phyloP scores from a whole-genome alignment of 805 yeast genomes.

The Alloascoidea hylecoeti region DNA sequence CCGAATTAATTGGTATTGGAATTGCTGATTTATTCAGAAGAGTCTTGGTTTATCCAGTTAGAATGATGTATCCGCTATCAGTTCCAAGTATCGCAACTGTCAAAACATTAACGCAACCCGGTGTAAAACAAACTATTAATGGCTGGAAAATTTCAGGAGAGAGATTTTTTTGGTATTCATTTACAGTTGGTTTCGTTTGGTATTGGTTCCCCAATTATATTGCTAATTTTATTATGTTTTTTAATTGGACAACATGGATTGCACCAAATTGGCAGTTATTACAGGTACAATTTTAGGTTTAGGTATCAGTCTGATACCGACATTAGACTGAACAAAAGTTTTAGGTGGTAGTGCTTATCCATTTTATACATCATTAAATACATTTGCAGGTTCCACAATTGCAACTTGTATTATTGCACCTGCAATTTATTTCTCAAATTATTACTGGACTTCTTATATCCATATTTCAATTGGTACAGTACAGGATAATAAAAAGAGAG shows the following conservation, averaged over 20 bases:
- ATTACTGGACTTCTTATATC: conserved; percentile 26
- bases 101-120: conserved; percentile 22
- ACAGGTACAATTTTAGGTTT: conserved; percentile 28
- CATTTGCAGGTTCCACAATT: conserved; percentile 21
- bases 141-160: conserved; percentile 22
- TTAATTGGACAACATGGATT: conserved; percentile 37
- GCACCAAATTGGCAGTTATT: conserved; percentile 26
- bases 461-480: conserved; percentile 34
- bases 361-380: conserved; percentile 15
- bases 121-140: conserved; percentile 16
- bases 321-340: conserved; percentile 18
- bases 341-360: conserved; percentile 14
- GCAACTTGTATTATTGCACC: conserved; percentile 24
- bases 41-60: conserved; percentile 8
- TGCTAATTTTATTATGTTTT: conserved; percentile 25
- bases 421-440: conserved; percentile 29
- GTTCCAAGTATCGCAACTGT: conserved; percentile 26
- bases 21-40: conserved; percentile 16
- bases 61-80: conserved; percentile 22
- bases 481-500: conserved; percentile 34
- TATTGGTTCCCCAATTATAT: conserved; percentile 32
- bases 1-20: conserved; percentile 17
- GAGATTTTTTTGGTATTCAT: conserved; percentile 18
- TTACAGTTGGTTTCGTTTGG: conserved; percentile 21
- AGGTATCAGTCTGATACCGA: conserved; percentile 34